Evolutionary conservation across 2,329 filamentous ascomycete genomes (phyloP), one percentile per base, ranked within the genome.

Genomic region (Alternaria gansuensis): DNA sequence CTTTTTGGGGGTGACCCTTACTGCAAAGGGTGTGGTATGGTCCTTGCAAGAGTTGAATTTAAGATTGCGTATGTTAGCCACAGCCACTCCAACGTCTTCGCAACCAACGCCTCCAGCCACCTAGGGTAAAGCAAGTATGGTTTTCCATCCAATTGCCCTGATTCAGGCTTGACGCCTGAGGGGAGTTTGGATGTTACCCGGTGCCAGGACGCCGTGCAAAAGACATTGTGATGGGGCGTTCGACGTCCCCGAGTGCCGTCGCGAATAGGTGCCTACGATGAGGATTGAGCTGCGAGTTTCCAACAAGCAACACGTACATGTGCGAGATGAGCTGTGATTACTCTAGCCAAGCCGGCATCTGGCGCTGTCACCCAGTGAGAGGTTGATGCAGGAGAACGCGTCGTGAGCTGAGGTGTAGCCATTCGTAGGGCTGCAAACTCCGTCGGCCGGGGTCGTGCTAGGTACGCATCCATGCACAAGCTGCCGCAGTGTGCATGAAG

Each of bases 51-150:
- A 29, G 45, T 54, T 51, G 48, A 52, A 51, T 33, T 57, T 64
- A 73, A 75, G 65, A 76, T 76, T 77, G 62, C 67, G 57, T 17
- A 59, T 40, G 61, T 64, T 64, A 67, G 71, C 69, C 65, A 65
- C 57, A 60, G 57, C 61, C 64, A 39, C 43, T 34, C 26, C 23
- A 56, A 40, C 57, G 44, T 45, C 21, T 34, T 45, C 40, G 43
- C 46, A 53, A 60, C 51, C 39, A 60, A 62, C 53, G 50, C 59
- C 61, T 46, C 59, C 54, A 45, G 52, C 53, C 51, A n/a, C 55
- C 59, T 40, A 62, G 54, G 29, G 51, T 48, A 51, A 28, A 62
- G 57, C 49, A 48, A 58, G 63, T 60, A 59, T 33, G 51, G 36
- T 46, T 36, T 40, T 51, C 36, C 33, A 51, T 44, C 61, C 55